Base-by-base conservation (phyloP, 1,139 yeast genomes). In the Yamadazyma diospyri region DNA sequence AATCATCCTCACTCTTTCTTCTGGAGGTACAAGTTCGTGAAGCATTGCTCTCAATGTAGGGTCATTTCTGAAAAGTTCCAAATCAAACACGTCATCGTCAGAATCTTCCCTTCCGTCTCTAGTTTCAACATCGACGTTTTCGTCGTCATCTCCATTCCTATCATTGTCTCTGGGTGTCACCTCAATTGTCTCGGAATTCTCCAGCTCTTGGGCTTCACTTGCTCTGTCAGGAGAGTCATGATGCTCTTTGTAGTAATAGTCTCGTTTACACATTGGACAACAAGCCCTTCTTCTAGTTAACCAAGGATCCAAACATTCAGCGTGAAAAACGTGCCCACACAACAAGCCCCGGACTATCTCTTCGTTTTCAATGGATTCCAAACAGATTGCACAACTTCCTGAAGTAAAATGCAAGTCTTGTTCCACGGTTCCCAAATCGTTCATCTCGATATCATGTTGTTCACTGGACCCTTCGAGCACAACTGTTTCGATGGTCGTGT, bases 281-380 rank as follows among this genome's bases (percentile, higher is more conserved):
- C 87, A 81, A 1, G 92, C 92, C 35, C 84, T 69, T 43, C 92
- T 65, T 39, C 74, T 73, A 4, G 78, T 79, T 31, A 86, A 61
- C 95, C 95, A 85, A 1, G 92, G 92, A 46, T 83, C 94, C 32
- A 86, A 66, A 57, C 95, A 86, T 16, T 71, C 79, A 8, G 81
- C 69, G 51, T 86, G 95, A 69, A 80, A 86, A 2, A 82, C 87
- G 56, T 86, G 95, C 3, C 92, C 92, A 59, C 95, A 86, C 8
- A 83, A 62, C 30, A 85, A 64, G 0, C 87, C 86, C 35, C 94
- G 71, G 0, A 85, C 88, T 1, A 57, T 51, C 32, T 82, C 89
- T 8, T 71, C 78, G 34, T 73, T 73, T 41, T 76, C 82, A 46
- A 81, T 70, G 8, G 61, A 51, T 34, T 84, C 94, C 33, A 84